phyloP scores from a whole-genome alignment of 1,284 basidiomycete genomes.

The Puccinia novopanici region DNA sequence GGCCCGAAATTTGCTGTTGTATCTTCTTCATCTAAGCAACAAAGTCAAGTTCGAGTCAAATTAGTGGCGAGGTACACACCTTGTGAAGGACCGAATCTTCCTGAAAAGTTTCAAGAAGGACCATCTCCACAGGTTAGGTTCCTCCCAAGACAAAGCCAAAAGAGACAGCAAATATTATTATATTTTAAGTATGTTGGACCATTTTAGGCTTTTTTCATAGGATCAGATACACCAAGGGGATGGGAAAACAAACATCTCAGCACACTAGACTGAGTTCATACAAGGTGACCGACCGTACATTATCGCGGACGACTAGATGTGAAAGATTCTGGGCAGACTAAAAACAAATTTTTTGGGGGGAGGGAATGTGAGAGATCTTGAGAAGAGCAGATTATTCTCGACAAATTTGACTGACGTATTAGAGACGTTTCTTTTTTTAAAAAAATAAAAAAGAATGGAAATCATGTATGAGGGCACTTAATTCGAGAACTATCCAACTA shows the following conservation, averaged over 20 bases:
- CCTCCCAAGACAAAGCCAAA: too few species aligned
- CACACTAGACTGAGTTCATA: slow-evolving; percentile 7
- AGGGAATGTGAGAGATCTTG: not conserved
- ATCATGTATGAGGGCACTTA: not conserved
- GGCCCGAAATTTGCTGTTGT: too few species aligned
- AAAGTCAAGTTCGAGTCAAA: too few species aligned
- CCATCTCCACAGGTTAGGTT: too few species aligned
- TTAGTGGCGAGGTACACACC: too few species aligned
- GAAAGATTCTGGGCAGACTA: not conserved
- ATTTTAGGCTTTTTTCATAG: not conserved
- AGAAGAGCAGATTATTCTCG: not conserved
- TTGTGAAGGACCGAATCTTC: too few species aligned
- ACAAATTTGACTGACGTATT: not conserved
- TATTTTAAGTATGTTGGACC: not conserved
- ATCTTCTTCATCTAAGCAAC: too few species aligned
- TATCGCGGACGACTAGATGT: not conserved
- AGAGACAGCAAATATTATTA: too few species aligned
- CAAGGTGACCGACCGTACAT: not conserved
- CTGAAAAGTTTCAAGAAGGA: too few species aligned
- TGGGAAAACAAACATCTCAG: not conserved
- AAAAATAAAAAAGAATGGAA: not conserved
- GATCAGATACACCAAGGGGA: not conserved
- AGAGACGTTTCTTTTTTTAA: not conserved
- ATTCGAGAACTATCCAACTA: slow-evolving; percentile 19
- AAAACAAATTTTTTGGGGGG: not conserved